Evolutionary conservation across 441 rosid species (phyloP).

Genomic region (Populus hybrid): DNA sequence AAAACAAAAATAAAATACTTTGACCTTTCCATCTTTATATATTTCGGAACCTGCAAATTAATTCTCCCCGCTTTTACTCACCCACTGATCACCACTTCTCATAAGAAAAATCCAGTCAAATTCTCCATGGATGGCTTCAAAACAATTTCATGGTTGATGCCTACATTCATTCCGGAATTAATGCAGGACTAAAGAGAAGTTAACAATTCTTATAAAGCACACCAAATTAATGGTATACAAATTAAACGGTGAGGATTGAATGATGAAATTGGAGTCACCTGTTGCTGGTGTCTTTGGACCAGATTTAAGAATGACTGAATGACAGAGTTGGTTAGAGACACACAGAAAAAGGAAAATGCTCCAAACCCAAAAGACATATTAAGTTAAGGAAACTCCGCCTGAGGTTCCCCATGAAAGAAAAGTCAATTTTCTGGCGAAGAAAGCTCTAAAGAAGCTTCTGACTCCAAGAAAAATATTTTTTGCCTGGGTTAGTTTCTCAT

Average conservation of each 20-base stretch:
- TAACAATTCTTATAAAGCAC: background rate
- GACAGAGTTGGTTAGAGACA: conserved; percentile 31
- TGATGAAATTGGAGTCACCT: background rate
- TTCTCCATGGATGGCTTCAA: background rate
- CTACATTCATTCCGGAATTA: background rate
- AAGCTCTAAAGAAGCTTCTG: conserved; percentile 14
- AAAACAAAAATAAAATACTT: too few relatives aligned
- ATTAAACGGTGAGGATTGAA: conserved; percentile 16
- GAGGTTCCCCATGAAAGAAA: too few relatives aligned
- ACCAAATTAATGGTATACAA: background rate
- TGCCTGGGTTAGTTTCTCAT: conserved; percentile 19
- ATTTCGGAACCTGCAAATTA: background rate
- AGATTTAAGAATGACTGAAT: conserved; percentile 5
- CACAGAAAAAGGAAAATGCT: conserved; percentile 13
- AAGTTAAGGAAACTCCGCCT: background rate
- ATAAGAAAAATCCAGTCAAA: background rate
- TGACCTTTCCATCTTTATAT: background rate
- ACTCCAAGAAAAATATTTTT: background rate
- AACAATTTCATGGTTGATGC: background rate
- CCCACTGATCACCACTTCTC: background rate
- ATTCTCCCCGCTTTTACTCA: background rate
- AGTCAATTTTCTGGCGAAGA: background rate
- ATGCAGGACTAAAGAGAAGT: background rate
- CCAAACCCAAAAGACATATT: too few relatives aligned
- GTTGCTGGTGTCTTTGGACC: conserved; percentile 5